These are phyloP conservation scores for Astrothelium subdiscretum DNA, from an alignment of 495 filamentous ascomycete genomes.

Conservation along the genomic window DNA sequence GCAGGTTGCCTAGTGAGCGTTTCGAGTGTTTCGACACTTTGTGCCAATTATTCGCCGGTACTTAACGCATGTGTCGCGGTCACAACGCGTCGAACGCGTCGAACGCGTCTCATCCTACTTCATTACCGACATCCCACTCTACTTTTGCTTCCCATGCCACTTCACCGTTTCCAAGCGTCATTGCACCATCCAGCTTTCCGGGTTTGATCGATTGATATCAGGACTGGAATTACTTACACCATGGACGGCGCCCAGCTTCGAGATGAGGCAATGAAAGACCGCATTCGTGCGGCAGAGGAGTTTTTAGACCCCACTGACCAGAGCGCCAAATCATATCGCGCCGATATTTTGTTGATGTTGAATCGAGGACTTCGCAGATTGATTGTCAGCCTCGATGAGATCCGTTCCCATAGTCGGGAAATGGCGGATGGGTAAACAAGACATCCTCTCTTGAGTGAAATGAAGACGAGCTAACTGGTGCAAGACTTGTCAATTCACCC, in stretches of 20 bases:
- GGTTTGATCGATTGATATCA: not conserved
- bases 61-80: not conserved
- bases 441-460: not conserved
- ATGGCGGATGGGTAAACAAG: conserved; percentile 63
- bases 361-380: conserved; percentile 70
- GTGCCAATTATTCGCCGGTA: not conserved
- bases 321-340: conserved; percentile 60
- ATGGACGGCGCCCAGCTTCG: conserved; percentile 68
- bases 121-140: not conserved
- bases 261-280: conserved; percentile 72
- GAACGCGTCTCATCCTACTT: not conserved
- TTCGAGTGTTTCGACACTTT: not conserved
- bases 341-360: conserved; percentile 86
- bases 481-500: conserved; percentile 62
- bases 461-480: not conserved
- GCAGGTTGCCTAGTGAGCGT: not conserved
- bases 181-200: too few species aligned
- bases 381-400: conserved; percentile 81
- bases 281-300: conserved; percentile 67
- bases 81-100: not conserved
- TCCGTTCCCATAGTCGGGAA: conserved; percentile 78
- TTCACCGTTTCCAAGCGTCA: too few species aligned
- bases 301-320: conserved; percentile 71
- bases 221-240: not conserved
- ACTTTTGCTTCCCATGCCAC: not conserved